Base-by-base conservation (phyloP, 1,284 basidiomycete genomes). In the Thelephora terrestris region DNA sequence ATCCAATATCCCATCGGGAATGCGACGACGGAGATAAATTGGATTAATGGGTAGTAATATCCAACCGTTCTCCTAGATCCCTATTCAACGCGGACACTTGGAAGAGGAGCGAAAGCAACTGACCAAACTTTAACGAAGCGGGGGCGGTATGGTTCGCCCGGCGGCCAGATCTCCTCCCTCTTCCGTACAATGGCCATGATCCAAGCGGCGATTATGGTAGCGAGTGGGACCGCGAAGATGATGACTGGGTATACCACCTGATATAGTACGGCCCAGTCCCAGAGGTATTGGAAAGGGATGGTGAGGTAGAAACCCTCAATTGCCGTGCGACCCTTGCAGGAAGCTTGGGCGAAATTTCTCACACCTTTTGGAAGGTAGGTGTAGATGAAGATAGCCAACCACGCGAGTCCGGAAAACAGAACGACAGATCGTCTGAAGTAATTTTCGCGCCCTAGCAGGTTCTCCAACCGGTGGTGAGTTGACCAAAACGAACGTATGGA, bases 1-100 rank as follows among this genome's bases (percentile, higher is more conserved):
- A 49, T 20, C 48, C 48, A 49, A 29, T 49, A 49, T 17, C 18
- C 20, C 7, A 21, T 46, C 17, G 48, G 48, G 14, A 49, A 16
- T 17, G 20, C n/a, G 3, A 46, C 48, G 14, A 49, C 14, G 2
- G 32, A 36, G 5, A 46, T 7, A 25, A 49, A 49, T 24, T 49
- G 43, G 34, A 49, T 37, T 25, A 49, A 49, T 9, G 48, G 40
- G 17, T 49, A 49, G 7, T 49, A 29, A 20, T 38, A 34, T 14
- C 48, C 48, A 9, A 37, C 32, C 5, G 46, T 39, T 5, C 34
- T 27, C 48, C 48, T 49, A 38, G 2, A 25, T 16, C n/a, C 18
- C 20, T 2, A 21, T 18, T 42, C 12, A 23, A 6, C 39, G 14
- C n/a, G 5, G 7, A 10, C 39, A 18, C 14, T 6, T 23, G 2